Evolutionary conservation across 75 land plant genomes (phyloP).

Genomic region (Adiantum capillusveneris): DNA sequence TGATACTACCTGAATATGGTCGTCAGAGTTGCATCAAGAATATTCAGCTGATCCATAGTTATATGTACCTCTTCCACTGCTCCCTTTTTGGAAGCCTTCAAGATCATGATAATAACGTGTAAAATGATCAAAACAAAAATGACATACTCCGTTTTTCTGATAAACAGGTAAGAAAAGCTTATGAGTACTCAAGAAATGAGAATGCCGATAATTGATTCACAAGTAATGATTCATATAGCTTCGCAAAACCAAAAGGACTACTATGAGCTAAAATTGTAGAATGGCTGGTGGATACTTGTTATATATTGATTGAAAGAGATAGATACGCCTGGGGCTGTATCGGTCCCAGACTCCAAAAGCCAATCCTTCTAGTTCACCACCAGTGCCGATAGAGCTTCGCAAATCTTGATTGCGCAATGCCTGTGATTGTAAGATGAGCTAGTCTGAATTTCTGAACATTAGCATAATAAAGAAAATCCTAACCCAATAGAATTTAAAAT

Average conservation of each 20-base stretch:
- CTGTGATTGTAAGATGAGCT: conserved; percentile 1
- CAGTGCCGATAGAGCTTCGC: conserved; percentile 10
- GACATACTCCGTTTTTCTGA: conserved; percentile 1
- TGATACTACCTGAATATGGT: conserved; percentile 1
- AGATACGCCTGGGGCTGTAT: background rate
- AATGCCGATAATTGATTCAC: too few relatives aligned
- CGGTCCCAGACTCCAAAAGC: conserved; percentile 8
- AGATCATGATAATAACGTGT: background rate
- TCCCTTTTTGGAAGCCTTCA: conserved; percentile 2
- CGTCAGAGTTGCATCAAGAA: background rate
- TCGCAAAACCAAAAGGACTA: too few relatives aligned
- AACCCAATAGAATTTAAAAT: too few relatives aligned
- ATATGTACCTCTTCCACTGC: background rate
- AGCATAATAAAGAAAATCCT: too few relatives aligned
- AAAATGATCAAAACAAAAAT: conserved; percentile 6
- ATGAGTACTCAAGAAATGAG: too few relatives aligned
- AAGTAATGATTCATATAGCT: too few relatives aligned
- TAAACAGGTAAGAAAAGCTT: background rate
- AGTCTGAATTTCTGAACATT: too few relatives aligned
- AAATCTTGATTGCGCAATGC: background rate
- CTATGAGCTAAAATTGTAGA: too few relatives aligned
- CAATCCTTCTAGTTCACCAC: conserved; percentile 8
- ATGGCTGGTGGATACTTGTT: conserved; percentile 8
- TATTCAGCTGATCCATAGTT: conserved; percentile 3
- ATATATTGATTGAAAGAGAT: conserved; percentile 3